Percentiles rank a stretch among this genome's conserved stretches.
These are phyloP conservation scores for Bremia lactucae DNA, from an alignment of 352 stramenopile species.

Conservation along the genomic window DNA sequence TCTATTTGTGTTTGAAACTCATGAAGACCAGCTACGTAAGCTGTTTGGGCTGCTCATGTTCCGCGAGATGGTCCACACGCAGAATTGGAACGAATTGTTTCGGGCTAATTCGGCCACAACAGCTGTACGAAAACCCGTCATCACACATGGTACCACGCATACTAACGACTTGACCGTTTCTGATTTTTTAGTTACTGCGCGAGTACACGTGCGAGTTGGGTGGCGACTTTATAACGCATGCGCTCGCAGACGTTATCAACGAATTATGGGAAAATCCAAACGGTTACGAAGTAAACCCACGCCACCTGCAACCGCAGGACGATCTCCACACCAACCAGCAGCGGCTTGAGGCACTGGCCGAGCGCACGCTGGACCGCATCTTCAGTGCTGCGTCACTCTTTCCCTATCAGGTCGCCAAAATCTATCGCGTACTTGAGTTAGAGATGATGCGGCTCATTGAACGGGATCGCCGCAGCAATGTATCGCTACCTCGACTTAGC, in stretches of 20 bases:
- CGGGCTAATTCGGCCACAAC: slow-evolving; percentile 68
- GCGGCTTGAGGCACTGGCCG: slow-evolving; percentile 39
- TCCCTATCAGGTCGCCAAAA: slow-evolving; percentile 66
- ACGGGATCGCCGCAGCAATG: slow-evolving; percentile 38
- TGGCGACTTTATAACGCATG: slow-evolving; percentile 48
- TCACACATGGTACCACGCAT: neutral
- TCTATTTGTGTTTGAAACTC: slow-evolving; percentile 59
- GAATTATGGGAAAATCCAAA: slow-evolving; percentile 37
- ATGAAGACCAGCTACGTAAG: slow-evolving; percentile 65
- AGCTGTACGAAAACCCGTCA: slow-evolving; percentile 23
- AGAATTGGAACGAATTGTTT: slow-evolving; percentile 80
- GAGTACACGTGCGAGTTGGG: slow-evolving; percentile 71
- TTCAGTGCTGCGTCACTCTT: slow-evolving; percentile 41
- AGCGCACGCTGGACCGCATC: slow-evolving; percentile 38
- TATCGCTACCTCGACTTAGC: slow-evolving; percentile 38
- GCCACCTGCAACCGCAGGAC: slow-evolving; percentile 26
- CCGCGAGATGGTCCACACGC: slow-evolving; percentile 62
- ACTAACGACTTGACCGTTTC: neutral
- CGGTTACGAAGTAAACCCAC: slow-evolving; percentile 60
- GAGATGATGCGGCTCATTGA: slow-evolving; percentile 70
- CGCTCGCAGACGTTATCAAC: slow-evolving; percentile 39
- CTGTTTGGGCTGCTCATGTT: slow-evolving; percentile 63
- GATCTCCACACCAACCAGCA: slow-evolving; percentile 41
- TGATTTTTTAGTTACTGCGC: slow-evolving; percentile 47
- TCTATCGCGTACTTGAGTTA: slow-evolving; percentile 58